Evolutionary conservation across 2,329 filamentous ascomycete genomes (phyloP), one percentile per base, ranked within the genome.

Genomic region (Fusarium papillatum): DNA sequence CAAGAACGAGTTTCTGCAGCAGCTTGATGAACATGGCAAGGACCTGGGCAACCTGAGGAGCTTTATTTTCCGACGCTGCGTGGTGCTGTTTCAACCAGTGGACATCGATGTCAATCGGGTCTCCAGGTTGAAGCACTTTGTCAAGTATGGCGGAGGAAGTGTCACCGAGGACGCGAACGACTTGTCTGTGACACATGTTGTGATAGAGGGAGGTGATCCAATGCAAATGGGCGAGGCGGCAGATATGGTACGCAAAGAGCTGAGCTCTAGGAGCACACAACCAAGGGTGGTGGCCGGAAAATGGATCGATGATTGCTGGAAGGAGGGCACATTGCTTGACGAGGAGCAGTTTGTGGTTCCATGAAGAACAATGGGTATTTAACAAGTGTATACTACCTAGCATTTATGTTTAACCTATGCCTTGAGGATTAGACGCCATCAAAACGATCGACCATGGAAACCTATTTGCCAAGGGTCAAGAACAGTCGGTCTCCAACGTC

Each of bases 401-500:
- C 66, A 46, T 78, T 64, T 74, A 73, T 70, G 43, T 70, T 75
- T 55, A 48, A 48, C 24, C 16, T 48, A 73, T 72, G 69, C 55
- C 43, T 64, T 71, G 36, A 50, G 53, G 53, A 65, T 55, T 7
- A 38, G 69, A 71, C 64, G 61, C 63, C 34, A 61, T 26, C 34
- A 66, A 50, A 43, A 68, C 16, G 65, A 66, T 10, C 17, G 38
- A 55, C 60, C 22, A 62, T n/a, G 29, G 26, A 31, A 16, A n/a
- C 38, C 68, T 82, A 97, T 83, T 98, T 98, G 26, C 95, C 96
- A 83, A 96, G 90, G 0, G 96, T 98, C 85, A 97, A 86, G 85
- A 96, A 98, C 84, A 98, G 84, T 62, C 96, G 88, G 85, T 98
- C 96, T 1, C 96, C 96, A 69, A 98, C 93, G 85, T 98, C 96